Percentiles rank a stretch among this genome's conserved stretches.
These are phyloP conservation scores for Suillus alpinus DNA, from an alignment of 768 basidiomycete species.

Conservation along the genomic window DNA sequence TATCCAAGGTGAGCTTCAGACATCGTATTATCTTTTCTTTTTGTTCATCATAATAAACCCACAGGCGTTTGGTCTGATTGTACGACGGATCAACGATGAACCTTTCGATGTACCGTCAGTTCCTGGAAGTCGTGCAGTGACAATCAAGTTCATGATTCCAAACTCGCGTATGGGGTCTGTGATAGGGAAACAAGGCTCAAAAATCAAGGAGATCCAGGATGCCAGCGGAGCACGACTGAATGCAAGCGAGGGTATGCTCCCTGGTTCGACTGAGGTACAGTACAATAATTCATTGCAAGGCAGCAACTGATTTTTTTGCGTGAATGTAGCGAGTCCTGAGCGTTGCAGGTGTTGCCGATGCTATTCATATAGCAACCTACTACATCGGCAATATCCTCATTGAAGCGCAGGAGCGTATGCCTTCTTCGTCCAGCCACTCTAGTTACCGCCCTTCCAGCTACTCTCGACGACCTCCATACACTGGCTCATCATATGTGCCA, in stretches of 20 bases:
- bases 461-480: slow-evolving; percentile 44
- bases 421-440: slow-evolving; percentile 56
- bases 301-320: slow-evolving; percentile 15
- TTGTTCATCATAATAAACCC: neutral
- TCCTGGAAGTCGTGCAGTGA: slow-evolving; percentile 96
- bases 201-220: slow-evolving; percentile 99
- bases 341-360: slow-evolving; percentile 97
- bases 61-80: slow-evolving; percentile 97
- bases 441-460: slow-evolving; percentile 67
- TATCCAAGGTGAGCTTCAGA: slow-evolving; percentile 75
- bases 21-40: slow-evolving; percentile 1
- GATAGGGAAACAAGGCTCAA: slow-evolving; percentile 95
- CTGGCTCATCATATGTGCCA: slow-evolving; percentile 70
- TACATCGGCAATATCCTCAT: slow-evolving; percentile 98
- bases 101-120: slow-evolving; percentile 98
- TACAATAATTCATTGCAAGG: neutral
- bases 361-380: slow-evolving; percentile 98
- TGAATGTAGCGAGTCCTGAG: slow-evolving; percentile 83
- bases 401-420: slow-evolving; percentile 85
- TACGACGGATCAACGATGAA: slow-evolving; percentile 98
- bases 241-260: slow-evolving; percentile 97
- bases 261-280: slow-evolving; percentile 96
- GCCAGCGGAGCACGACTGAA: slow-evolving; percentile 95
- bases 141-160: slow-evolving; percentile 99
- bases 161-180: slow-evolving; percentile 99